Evolutionary conservation across 2,329 filamentous ascomycete species (phyloP).

Genomic region (Tolypocladium capitatum): DNA sequence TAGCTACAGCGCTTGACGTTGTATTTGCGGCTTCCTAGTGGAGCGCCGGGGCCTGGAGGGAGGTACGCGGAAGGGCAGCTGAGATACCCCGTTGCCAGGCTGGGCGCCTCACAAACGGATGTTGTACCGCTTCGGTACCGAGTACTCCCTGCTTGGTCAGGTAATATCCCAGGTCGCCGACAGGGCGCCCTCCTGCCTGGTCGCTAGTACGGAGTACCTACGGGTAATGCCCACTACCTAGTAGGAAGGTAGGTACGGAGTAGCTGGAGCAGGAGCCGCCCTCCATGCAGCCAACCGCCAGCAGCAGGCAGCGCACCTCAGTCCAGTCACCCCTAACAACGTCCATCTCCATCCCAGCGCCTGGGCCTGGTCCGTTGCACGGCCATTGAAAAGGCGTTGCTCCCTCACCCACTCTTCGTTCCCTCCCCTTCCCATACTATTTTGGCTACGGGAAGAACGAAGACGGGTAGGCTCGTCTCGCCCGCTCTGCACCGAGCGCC

Average conservation of each 20-base stretch:
- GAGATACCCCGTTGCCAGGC: neutral
- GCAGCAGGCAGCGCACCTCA: too few species aligned
- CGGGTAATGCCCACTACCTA: too few species aligned
- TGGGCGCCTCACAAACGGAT: neutral
- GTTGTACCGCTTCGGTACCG: neutral
- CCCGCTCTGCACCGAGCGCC: neutral
- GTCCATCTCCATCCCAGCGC: slow-evolving; percentile 14
- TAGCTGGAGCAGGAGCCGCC: too few species aligned
- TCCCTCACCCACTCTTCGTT: slow-evolving; percentile 17
- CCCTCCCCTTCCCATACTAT: neutral
- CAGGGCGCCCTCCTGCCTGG: too few species aligned
- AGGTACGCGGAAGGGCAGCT: neutral
- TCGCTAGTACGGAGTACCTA: too few species aligned
- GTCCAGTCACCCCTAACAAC: slow-evolving; percentile 19
- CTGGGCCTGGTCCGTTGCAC: slow-evolving; percentile 13
- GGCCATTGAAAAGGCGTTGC: slow-evolving; percentile 27
- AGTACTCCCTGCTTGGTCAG: neutral
- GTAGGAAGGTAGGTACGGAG: too few species aligned
- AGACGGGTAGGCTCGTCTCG: slow-evolving; percentile 1
- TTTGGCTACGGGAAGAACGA: slow-evolving; percentile 3
- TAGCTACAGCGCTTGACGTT: neutral
- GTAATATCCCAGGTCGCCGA: neutral
- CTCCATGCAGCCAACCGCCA: too few species aligned
- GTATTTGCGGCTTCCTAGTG: neutral
- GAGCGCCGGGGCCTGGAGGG: neutral